These are phyloP conservation scores for Zhuliangozyma blackwelliae DNA, from an alignment of 1,139 yeast genomes.

Conservation along the genomic window DNA sequence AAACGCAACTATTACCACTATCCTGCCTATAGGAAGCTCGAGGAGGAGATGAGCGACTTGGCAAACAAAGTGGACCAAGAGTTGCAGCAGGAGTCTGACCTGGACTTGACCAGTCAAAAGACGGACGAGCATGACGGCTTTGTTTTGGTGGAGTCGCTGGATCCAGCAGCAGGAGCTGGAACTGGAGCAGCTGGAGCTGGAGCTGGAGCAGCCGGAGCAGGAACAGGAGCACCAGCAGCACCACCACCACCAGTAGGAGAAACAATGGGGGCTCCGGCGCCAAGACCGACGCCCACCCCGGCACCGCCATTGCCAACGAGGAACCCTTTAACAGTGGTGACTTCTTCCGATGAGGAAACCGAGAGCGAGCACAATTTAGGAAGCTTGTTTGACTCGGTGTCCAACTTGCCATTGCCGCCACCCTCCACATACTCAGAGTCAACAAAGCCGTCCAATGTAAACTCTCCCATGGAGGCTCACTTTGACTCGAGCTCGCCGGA, in stretches of 20 bases:
- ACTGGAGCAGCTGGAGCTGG: too few species aligned
- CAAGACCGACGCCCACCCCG: neutral
- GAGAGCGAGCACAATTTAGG: conserved; percentile 16
- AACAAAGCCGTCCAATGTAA: conserved; percentile 18
- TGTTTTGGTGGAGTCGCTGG: conserved; percentile 16
- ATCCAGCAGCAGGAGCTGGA: neutral
- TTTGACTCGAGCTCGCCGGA: conserved; percentile 5
- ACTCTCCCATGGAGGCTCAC: conserved; percentile 19
- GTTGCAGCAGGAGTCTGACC: neutral
- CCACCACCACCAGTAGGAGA: neutral
- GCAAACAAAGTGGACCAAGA: conserved; percentile 12
- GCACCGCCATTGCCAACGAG: conserved; percentile 8
- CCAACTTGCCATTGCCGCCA: conserved; percentile 16
- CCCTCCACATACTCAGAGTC: conserved; percentile 17
- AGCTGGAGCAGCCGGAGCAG: conserved; percentile 1
- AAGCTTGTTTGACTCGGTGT: conserved; percentile 28
- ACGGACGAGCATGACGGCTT: conserved; percentile 18
- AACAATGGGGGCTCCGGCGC: neutral
- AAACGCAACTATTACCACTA: conserved; percentile 33
- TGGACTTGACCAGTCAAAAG: neutral
- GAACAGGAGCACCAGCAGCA: neutral
- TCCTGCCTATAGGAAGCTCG: conserved; percentile 15
- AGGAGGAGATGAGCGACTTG: conserved; percentile 16
- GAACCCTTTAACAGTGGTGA: conserved; percentile 3
- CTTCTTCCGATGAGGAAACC: conserved; percentile 18